Evolutionary conservation across 495 filamentous ascomycete species (phyloP), one percentile per base, ranked within the genome.

Genomic region (Aspergillus nidulans): DNA sequence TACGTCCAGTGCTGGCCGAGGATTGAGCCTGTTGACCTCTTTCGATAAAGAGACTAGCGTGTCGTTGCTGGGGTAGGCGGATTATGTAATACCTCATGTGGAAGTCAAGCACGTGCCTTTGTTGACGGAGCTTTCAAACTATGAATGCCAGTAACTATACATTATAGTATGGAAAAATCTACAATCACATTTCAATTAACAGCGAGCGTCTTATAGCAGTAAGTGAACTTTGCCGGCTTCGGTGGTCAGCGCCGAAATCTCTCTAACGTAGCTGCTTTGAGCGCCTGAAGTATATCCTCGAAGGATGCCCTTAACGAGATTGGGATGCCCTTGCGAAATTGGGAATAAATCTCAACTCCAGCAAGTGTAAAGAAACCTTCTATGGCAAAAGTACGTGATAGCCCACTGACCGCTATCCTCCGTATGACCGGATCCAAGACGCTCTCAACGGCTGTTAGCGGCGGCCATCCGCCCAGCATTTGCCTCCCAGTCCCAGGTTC

Each of bases 341-440:
- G 68, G 21, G 78, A 81, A 68, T 88, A 90, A 26, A 91, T 69
- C 74, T 92, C 89, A 28, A 91, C 61, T 1, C 89, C 89, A 53
- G 85, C 84, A 41, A 84, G 84, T 42, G 87, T 90, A 61, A 91
- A 91, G 43, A 86, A 52, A n/a, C n/a, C 28, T 85, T 91, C 54
- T 84, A n/a, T 84, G 54, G 80, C 80, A 64, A 92, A n/a, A 94
- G 72, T 82, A 89, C 3, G 86, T 91, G 4, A 91, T 85, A 8
- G 81, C 77, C 85, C 85, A 92, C 71, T 67, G 66, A 52, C 55
- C 74, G 63, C 36, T 59, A 58, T 54, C 71, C 47, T 69, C 79
- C 39, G 64, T 58, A 56, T 82, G 72, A 1, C 88, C 88, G 74
- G 75, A 88, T 4, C 86, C 87, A 39, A 92, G 63, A 15, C 89